Base-by-base conservation (phyloP, 805 yeast species). In the Metschnikowia cerradonensis region DNA sequence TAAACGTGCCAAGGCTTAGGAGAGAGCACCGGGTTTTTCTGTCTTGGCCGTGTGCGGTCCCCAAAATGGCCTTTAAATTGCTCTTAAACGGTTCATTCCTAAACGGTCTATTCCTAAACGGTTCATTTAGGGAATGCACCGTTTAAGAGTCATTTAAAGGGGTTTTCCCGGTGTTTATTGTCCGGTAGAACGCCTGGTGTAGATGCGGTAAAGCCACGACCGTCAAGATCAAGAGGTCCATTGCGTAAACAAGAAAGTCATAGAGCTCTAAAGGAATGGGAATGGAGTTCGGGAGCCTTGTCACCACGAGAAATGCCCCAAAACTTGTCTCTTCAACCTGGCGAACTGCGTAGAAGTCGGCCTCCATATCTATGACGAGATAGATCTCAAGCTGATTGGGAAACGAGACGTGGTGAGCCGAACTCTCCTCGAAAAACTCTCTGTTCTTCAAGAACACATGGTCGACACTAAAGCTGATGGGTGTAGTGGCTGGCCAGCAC, bases 401-500 rank as follows among this genome's bases (percentile, higher is more conserved):
- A 4, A 19, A 22, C 14, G 31, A 17, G 17, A 47, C 41, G 3
- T 38, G 31, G 13, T n/a, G 40, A 6, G 15, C 20, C 6, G 34
- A 38, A 10, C n/a, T 37, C 3, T 39, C 35, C 10, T 42, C 38
- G n/a, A n/a, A 35, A 4, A 35, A 15, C 10, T 53, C 56, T 19
- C 31, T 37, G 23, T 54, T 51, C 26, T 45, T 53, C 23, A 58
- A 30, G 33, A 47, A 58, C 6, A 35, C 37, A 26, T 57, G 57
- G 17, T 42, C 33, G 20, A 59, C 10, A 7, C 17, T 6, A 41
- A 56, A 59, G 37, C 48, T 41, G 33, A 57, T 37, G 7, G 62
- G 62, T 8, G 50, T 47, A 11, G 59, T 55, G 4, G 62, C 62
- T 4, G 62, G 58, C 62, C 62, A 59, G 52, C 62, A 59, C 15